Conservation (phyloP, 2,329 filamentous ascomycete species). For the Leptodontidium sp. region DNA sequence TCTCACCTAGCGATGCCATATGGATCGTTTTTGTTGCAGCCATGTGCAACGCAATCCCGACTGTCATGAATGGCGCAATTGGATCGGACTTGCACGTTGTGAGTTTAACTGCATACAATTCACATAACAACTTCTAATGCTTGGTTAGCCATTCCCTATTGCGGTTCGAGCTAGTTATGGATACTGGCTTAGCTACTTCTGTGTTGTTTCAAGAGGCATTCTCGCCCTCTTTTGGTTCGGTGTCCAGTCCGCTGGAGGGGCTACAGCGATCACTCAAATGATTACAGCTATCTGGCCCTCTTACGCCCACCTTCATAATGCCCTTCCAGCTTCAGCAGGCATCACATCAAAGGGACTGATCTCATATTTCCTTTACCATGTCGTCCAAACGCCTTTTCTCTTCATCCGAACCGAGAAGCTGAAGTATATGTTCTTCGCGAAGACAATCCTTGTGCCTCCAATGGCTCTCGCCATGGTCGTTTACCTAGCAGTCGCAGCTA, state of each 20-base stretch:
- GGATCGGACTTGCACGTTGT: constrained; percentile 42
- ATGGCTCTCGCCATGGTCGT: constrained; percentile 28
- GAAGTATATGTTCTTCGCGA: constrained; percentile 59
- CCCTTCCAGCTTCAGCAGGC: constrained; percentile 54
- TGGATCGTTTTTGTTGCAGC: constrained; percentile 61
- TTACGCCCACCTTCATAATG: constrained; percentile 56
- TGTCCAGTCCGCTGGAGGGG: constrained; percentile 29
- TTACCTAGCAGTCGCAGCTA: constrained; percentile 20
- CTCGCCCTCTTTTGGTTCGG: constrained; percentile 33
- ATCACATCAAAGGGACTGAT: constrained; percentile 63
- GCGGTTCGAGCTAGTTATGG: constrained; percentile 29
- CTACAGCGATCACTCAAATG: constrained; percentile 48
- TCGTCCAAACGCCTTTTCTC: constrained; percentile 48
- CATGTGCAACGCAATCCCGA: constrained; percentile 62
- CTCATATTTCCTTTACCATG: constrained; percentile 55
- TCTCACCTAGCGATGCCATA: constrained; percentile 32
- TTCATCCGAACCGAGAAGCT: constrained; percentile 56
- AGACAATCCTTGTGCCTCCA: constrained; percentile 46
- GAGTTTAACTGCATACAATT: neutral
- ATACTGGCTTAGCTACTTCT: constrained; percentile 29
- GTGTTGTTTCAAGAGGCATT: constrained; percentile 29
- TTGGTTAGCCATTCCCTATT: constrained; percentile 26
- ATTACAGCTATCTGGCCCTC: constrained; percentile 59
- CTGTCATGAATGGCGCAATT: constrained; percentile 54
- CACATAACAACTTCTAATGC: too few species aligned